These are phyloP conservation scores for Pinus taeda DNA, from an alignment of 75 land plant species.

Conservation along the genomic window DNA sequence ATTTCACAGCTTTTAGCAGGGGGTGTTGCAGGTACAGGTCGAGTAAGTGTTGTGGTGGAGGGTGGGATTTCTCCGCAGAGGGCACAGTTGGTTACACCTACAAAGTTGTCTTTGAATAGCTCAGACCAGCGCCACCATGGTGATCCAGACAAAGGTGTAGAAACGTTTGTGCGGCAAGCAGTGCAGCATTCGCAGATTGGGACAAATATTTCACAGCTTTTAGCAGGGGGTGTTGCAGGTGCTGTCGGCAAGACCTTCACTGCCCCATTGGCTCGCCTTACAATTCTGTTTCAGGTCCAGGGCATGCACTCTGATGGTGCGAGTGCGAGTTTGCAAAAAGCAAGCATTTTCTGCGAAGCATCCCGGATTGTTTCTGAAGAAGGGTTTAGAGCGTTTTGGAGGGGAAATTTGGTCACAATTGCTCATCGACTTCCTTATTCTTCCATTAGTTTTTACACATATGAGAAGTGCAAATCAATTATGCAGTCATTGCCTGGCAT, in stretches of 20 bases:
- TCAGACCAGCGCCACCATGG: conserved; percentile 7
- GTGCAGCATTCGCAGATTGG: conserved; percentile 52
- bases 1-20: conserved; percentile 74
- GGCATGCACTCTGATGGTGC: no score
- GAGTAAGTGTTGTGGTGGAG: neutral
- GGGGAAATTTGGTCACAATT: no score
- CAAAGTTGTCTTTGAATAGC: neutral
- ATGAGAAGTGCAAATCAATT: no score
- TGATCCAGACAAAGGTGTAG: neutral
- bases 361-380: no score
- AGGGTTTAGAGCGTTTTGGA: no score
- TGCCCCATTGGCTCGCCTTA: conserved; percentile 82
- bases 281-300: conserved; percentile 62
- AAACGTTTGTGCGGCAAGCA: conserved; percentile 9
- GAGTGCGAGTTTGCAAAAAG: no score
- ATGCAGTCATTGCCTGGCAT: no score
- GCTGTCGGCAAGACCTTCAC: conserved; percentile 91
- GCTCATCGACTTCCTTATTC: no score
- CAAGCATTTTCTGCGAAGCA: no score
- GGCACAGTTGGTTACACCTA: neutral
- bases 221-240: conserved; percentile 86
- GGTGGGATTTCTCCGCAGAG: neutral
- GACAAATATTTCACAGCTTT: conserved; percentile 55
- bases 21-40: conserved; percentile 57
- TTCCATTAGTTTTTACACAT: no score